Evolutionary conservation across 345 rosid species (phyloP).

Genomic region (Passiflora organensis): DNA sequence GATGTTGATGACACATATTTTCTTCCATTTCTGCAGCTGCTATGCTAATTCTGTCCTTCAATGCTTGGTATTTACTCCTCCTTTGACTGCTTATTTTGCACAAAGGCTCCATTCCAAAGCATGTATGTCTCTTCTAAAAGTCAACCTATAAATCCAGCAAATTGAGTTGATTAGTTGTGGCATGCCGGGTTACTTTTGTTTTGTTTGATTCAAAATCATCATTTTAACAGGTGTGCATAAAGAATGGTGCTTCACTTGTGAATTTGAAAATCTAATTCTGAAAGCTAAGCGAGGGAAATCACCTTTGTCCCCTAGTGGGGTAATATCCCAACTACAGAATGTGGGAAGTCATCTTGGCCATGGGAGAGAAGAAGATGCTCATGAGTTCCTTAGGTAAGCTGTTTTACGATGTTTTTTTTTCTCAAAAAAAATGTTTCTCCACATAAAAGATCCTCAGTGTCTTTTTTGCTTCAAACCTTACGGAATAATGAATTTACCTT

Average conservation of each 20-base stretch:
- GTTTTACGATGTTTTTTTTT: neutral
- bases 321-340: conserved; percentile 62
- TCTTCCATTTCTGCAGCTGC: conserved; percentile 61
- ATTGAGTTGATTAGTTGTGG: conserved; percentile 9
- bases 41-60: conserved; percentile 93
- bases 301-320: conserved; percentile 63
- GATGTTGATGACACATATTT: conserved; percentile 10
- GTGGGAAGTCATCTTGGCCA: conserved; percentile 70
- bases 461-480: too few relatives aligned
- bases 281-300: conserved; percentile 70
- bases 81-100: conserved; percentile 75
- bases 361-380: conserved; percentile 98
- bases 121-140: conserved; percentile 44
- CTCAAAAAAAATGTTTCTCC: too few relatives aligned
- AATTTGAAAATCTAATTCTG: conserved; percentile 63
- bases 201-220: conserved; percentile 5
- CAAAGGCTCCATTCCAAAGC: conserved; percentile 76
- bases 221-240: conserved; percentile 56
- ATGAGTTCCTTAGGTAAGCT: conserved; percentile 85
- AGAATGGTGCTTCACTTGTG: conserved; percentile 90
- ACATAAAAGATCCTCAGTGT: too few relatives aligned
- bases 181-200: conserved; percentile 8
- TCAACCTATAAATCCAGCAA: conserved; percentile 8
- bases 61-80: conserved; percentile 90
- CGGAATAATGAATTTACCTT: conserved; percentile 8